phyloP scores from a whole-genome alignment of 75 land plant species.

The Ceratopteris richardii region DNA sequence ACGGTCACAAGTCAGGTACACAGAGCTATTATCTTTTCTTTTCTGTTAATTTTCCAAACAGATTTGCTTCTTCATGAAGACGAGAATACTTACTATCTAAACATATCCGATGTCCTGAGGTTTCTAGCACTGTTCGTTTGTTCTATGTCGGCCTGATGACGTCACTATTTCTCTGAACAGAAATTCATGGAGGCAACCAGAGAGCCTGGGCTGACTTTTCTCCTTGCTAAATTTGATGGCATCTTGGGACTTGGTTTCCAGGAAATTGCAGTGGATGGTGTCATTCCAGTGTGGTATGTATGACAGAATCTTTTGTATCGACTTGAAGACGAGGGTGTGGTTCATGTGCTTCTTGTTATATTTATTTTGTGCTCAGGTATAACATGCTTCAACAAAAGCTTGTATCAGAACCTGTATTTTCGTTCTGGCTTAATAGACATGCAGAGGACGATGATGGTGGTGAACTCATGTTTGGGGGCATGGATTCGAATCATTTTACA shows the following conservation, averaged over 20 bases:
- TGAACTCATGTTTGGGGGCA: conserved; percentile 86
- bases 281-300: conserved; percentile 71
- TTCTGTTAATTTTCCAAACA: too few relatives aligned
- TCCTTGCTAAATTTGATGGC: conserved; percentile 85
- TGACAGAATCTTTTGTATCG: too few relatives aligned
- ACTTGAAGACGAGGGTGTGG: conserved; percentile 10
- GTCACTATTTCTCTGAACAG: conserved; percentile 26
- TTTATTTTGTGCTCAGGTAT: conserved; percentile 51
- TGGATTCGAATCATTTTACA: conserved; percentile 57
- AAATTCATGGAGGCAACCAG: conserved; percentile 74
- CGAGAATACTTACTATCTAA: too few relatives aligned
- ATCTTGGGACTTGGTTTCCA: conserved; percentile 90
- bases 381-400: conserved; percentile 73
- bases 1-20: conserved; percentile 41
- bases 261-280: conserved; percentile 73
- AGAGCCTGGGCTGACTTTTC: conserved; percentile 65
- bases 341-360: conserved; percentile 20
- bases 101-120: too few relatives aligned
- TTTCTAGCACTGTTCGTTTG: too few relatives aligned
- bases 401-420: conserved; percentile 57
- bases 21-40: too few relatives aligned
- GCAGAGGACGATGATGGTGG: conserved; percentile 55
- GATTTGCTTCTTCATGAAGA: too few relatives aligned
- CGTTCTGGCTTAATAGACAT: conserved; percentile 87
- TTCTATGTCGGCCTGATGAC: too few relatives aligned